Evolutionary conservation across 1,284 basidiomycete species (phyloP), one percentile per base, ranked within the genome.

Genomic region (Phellinidium pouzarii): DNA sequence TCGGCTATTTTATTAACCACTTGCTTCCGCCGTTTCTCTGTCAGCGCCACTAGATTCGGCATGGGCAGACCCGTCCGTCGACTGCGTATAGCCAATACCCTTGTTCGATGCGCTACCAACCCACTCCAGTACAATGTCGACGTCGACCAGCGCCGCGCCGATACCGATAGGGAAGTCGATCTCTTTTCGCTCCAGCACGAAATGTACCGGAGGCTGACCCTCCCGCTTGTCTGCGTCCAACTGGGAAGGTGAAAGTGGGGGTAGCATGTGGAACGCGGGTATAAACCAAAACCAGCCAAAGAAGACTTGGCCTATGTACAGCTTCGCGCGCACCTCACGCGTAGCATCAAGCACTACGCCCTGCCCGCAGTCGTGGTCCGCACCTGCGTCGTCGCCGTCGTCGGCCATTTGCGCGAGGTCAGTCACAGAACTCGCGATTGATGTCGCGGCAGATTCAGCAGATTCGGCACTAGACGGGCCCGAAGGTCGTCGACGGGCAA

Each of bases 271-370:
- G 70, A 92, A 91, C 0, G 81, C 74, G 0, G 90, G 90, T 55
- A 92, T 80, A 61, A 91, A 74, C 90, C 89, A 91, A 50, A 82
- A 66, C 89, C 89, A 92, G 23, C 85, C 82, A 66, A 92, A 79
- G 59, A 86, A 81, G 1, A 89, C 73, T 75, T 87, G 58, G 26
- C 84, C 87, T 63, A 88, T 75, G 64, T 87, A 89, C 12, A 91
- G 66, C 67, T 91, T 91, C 40, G 85, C 69, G n/a, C 87, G 76
- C 23, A 90, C 73, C 65, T 91, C 89, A 34, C 89, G 74, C 26
- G 73, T 66, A 2, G 83, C 78, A 57, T 91, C 80, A 2, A 91
- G 70, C 2, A 87, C 63, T 26, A 91, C 67, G 14, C 80, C 80
- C 22, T 14, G 9, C 31, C 65, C 61, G 48, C 66, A n/a, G n/a